Percentiles rank a stretch among this genome's conserved stretches.
Evolutionary conservation across 208 protist species (phyloP).

Genomic region (Wallacemonas sp.): DNA sequence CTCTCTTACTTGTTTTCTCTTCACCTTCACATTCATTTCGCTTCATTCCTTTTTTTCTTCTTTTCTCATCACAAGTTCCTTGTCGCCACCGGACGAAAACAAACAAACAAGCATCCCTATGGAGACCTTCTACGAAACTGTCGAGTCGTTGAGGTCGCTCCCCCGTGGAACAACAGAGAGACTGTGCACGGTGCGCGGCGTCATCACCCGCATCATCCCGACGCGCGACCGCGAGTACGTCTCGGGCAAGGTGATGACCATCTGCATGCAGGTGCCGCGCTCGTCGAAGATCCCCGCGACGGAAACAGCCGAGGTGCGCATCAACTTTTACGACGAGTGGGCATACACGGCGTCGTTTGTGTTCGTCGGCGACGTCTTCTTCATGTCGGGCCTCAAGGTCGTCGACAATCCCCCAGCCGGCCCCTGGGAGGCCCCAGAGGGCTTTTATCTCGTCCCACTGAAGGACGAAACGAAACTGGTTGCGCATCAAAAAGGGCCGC

Average conservation of each 20-base stretch:
- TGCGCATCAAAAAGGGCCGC: conserved; percentile 44
- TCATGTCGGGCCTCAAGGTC: conserved; percentile 47
- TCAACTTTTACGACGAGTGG: conserved; percentile 80
- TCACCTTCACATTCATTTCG: background rate
- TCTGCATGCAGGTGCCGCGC: conserved; percentile 19
- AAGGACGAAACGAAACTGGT: conserved; percentile 35
- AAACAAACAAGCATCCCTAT: conserved; percentile 10
- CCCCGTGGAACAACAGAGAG: conserved; percentile 25
- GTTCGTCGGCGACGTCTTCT: conserved; percentile 57
- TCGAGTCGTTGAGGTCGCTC: conserved; percentile 34
- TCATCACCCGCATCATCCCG: conserved; percentile 38
- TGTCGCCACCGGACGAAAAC: too few species aligned
- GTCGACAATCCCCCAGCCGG: conserved; percentile 24
- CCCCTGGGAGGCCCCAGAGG: background rate
- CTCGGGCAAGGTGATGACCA: conserved; percentile 54
- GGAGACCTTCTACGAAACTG: conserved; percentile 49
- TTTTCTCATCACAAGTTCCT: conserved; percentile 2
- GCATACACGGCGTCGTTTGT: conserved; percentile 65
- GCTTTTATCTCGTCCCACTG: conserved; percentile 47
- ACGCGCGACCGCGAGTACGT: conserved; percentile 60
- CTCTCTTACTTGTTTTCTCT: conserved; percentile 16
- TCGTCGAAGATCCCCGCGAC: conserved; percentile 22
- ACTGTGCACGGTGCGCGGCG: conserved; percentile 44
- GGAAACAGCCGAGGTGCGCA: conserved; percentile 22
- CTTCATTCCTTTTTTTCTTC: conserved; percentile 16